Evolutionary conservation across 2,329 filamentous ascomycete genomes (phyloP), one percentile per base, ranked within the genome.

Genomic region (Exophiala sp.): DNA sequence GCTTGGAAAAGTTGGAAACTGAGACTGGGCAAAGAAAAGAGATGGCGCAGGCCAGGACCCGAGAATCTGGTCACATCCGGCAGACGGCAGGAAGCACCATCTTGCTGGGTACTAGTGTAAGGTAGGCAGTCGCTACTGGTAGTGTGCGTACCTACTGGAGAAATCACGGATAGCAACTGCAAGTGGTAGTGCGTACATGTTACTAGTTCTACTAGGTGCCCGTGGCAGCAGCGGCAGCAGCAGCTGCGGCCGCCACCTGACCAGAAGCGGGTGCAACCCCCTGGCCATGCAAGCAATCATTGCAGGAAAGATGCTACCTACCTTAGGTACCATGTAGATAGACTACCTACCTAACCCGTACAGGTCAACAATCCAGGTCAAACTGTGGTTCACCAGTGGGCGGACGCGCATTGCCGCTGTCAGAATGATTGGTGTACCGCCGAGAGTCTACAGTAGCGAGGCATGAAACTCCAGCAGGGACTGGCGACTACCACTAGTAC

Each of bases 61-160:
- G 43, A 45, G 22, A 22, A 43, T 44, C 22, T 47, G 51, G 51
- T 53, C 30, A 32, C 16, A 37, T 22, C 11, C 47, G 48, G 48
- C 18, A 48, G 37, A 45, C 48, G 39, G 48, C 52, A 37, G 34
- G 1, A 27, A 27, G 24, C 24, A 27, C 24, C 24, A 27, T 27
- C 6, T 27, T 27, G 10, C 29, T 9, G 11, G 7, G 3, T 32
- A 32, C 29, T n/a, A 32, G 7, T 32, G 10, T n/a, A n/a, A n/a
- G n/a, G n/a, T n/a, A n/a, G n/a, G n/a, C n/a, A n/a, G n/a, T n/a
- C n/a, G n/a, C 29, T 32, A 32, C 7, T 32, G n/a, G 34, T 37
- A 37, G n/a, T n/a, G n/a, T n/a, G n/a, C n/a, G n/a, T n/a, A n/a
- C n/a, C n/a, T n/a, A n/a, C n/a, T n/a, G n/a, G n/a, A n/a, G n/a